A percentile compares a stretch with the other conserved stretches of the same genome.
These are phyloP conservation scores for Xylaria multiplex DNA, from an alignment of 2,329 filamentous ascomycete species.

Conservation along the genomic window DNA sequence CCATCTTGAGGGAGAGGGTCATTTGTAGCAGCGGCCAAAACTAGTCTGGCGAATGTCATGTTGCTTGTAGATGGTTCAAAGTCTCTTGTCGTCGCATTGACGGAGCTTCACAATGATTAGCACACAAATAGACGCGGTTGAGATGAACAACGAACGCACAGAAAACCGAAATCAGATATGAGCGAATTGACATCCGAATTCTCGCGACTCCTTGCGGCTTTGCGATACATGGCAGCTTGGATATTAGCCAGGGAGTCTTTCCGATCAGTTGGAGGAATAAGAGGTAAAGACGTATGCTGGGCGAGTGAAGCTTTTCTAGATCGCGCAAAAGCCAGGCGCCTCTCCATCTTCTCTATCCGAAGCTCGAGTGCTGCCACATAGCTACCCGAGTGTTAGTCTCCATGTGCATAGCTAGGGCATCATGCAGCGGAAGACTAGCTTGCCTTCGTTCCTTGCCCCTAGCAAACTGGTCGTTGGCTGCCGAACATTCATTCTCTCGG, in stretches of 20 bases:
- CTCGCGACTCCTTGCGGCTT: slow-evolving; percentile 73
- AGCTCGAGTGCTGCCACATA: slow-evolving; percentile 97
- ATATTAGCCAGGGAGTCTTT: slow-evolving; percentile 72
- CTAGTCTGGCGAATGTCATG: slow-evolving; percentile 91
- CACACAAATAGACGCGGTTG: slow-evolving; percentile 22
- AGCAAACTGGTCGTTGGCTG: slow-evolving; percentile 95
- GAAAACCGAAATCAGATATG: slow-evolving; percentile 91
- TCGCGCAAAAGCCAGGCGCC: slow-evolving; percentile 75
- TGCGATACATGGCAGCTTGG: slow-evolving; percentile 70
- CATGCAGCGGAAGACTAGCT: slow-evolving; percentile 30
- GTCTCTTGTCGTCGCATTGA: slow-evolving; percentile 93
- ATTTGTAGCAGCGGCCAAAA: slow-evolving; percentile 83
- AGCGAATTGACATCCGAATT: slow-evolving; percentile 89
- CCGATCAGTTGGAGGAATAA: slow-evolving; percentile 60
- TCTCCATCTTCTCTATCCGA: slow-evolving; percentile 87
- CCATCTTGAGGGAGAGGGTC: slow-evolving; percentile 73
- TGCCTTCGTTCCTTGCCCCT: slow-evolving; percentile 92
- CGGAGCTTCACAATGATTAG: slow-evolving; percentile 67
- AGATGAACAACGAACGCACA: slow-evolving; percentile 66
- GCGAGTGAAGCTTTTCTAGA: slow-evolving; percentile 76
- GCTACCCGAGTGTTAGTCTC: slow-evolving; percentile 52
- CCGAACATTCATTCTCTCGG: slow-evolving; percentile 86
- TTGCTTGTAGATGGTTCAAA: slow-evolving; percentile 89
- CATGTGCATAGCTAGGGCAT: slow-evolving; percentile 5
- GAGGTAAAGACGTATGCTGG: slow-evolving; percentile 66